A percentile compares a stretch with the other conserved stretches of the same genome.
phyloP scores from a whole-genome alignment of 2,329 filamentous ascomycete genomes.

The Paecilomyces formosus region DNA sequence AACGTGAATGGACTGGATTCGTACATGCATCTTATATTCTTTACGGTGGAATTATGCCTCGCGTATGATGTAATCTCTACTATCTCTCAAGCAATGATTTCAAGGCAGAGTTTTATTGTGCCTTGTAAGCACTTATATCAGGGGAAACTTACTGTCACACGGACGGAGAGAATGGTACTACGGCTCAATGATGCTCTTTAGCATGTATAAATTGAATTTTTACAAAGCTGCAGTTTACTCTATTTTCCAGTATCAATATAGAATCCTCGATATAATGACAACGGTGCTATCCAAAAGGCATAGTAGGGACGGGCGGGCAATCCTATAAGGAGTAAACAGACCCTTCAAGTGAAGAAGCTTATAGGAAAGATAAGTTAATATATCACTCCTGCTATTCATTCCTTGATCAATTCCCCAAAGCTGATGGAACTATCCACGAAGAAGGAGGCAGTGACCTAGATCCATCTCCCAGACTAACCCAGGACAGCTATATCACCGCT shows the following conservation, averaged over 20 bases:
- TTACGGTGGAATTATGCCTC: neutral
- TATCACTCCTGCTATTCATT: neutral
- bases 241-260: too few relatives aligned
- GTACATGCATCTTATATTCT: neutral
- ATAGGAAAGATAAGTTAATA: neutral
- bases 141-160: too few relatives aligned
- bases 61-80: neutral
- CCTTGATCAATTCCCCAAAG: neutral
- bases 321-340: neutral
- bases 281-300: too few relatives aligned
- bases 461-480: neutral
- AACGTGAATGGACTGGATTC: neutral
- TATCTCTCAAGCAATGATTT: neutral
- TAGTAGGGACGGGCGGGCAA: neutral
- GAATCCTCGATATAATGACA: too few relatives aligned
- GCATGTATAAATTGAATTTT: too few relatives aligned
- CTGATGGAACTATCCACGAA: neutral
- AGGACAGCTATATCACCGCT: neutral
- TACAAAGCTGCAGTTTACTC: too few relatives aligned
- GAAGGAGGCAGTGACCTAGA: neutral
- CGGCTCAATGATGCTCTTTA: too few relatives aligned
- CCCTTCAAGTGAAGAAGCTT: neutral
- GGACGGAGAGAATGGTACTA: too few relatives aligned
- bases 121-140: too few relatives aligned
- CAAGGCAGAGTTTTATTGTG: neutral